Evolutionary conservation across 306 rosid species (phyloP).

Genomic region (Dalbergia cultrata): DNA sequence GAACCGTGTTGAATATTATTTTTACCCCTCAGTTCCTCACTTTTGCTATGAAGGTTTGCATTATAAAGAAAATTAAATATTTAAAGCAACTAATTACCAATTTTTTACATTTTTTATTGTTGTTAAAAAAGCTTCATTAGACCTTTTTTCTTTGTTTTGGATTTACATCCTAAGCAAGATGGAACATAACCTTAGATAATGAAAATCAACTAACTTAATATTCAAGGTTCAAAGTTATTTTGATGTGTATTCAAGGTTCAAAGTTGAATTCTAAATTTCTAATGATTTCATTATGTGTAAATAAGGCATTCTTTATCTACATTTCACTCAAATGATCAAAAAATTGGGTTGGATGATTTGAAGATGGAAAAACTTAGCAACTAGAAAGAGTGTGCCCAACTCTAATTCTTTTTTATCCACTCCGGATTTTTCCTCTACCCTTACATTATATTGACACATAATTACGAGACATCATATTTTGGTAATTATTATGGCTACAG

Average conservation of each 20-base stretch:
- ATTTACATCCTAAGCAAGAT: constrained; percentile 15
- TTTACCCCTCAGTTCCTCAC: not conserved
- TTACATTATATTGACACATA: too few species aligned
- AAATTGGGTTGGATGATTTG: constrained; percentile 17
- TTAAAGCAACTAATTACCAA: not conserved
- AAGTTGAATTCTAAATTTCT: constrained; percentile 23
- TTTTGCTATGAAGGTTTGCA: not conserved
- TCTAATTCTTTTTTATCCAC: too few species aligned
- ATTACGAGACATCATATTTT: too few species aligned
- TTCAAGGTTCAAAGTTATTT: not conserved
- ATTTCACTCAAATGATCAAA: constrained; percentile 29
- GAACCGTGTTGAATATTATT: not conserved
- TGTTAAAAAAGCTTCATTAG: not conserved
- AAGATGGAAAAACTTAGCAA: constrained; percentile 10
- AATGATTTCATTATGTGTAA: constrained; percentile 43
- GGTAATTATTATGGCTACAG: too few species aligned
- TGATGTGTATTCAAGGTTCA: not conserved
- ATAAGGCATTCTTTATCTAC: constrained; percentile 31
- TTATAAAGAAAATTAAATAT: not conserved
- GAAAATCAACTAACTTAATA: not conserved
- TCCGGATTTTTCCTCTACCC: too few species aligned
- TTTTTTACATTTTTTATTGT: not conserved
- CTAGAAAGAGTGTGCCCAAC: not conserved
- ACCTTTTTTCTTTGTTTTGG: not conserved
- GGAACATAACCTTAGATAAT: not conserved